Percentiles rank a stretch among this genome's conserved stretches.
These are phyloP conservation scores for Solanum infundibuliforme DNA, from an alignment of 257 asterid species.

Conservation along the genomic window DNA sequence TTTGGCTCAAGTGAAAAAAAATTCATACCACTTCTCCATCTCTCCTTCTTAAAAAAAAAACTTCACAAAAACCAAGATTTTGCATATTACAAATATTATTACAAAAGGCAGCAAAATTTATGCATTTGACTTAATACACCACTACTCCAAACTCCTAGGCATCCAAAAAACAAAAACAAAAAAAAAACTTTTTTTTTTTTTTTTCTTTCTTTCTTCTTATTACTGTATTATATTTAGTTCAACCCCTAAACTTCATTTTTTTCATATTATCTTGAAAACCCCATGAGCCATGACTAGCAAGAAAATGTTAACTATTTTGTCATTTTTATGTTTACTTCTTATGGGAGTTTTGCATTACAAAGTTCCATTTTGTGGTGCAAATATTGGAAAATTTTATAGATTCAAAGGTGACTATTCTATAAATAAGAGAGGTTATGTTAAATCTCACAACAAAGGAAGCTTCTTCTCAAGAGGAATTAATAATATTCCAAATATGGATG, in stretches of 20 bases:
- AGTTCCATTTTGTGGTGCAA: slow-evolving; percentile 27
- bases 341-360: slow-evolving; percentile 28
- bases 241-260: background rate
- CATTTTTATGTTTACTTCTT: slow-evolving; percentile 15
- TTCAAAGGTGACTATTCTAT: slow-evolving; percentile 6
- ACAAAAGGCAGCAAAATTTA: slow-evolving; percentile 1
- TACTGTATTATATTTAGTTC: background rate
- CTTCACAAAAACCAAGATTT: background rate
- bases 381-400: slow-evolving; percentile 6
- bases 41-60: background rate
- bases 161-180: background rate
- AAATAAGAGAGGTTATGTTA: slow-evolving; percentile 2
- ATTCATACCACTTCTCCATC: slow-evolving; percentile 17
- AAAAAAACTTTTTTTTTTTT: background rate
- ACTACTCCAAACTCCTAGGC: slow-evolving; percentile 5
- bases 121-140: background rate
- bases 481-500: slow-evolving; percentile 12
- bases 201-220: background rate
- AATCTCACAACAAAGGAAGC: slow-evolving; percentile 10
- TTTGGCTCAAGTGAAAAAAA: slow-evolving; percentile 15
- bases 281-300: slow-evolving; percentile 10
- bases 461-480: background rate
- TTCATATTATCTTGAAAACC: background rate
- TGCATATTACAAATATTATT: background rate
- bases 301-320: slow-evolving; percentile 27